A percentile compares a stretch with the other conserved stretches of the same genome.
Conservation (phyloP, 768 basidiomycete genomes). For the Gloeopeniophorella convolvens region DNA sequence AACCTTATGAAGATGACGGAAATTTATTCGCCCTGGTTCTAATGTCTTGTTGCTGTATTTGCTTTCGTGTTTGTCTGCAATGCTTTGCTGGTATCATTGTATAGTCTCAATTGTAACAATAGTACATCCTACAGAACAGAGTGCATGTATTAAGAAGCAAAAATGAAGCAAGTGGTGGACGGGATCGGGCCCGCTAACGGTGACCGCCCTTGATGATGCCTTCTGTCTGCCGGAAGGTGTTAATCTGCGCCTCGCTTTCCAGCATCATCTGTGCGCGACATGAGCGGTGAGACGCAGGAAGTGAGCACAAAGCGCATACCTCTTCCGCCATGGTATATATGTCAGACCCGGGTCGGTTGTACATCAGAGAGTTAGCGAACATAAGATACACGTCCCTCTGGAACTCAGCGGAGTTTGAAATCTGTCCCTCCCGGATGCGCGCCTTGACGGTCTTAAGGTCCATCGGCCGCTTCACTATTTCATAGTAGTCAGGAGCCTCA, state of each 20-base stretch:
- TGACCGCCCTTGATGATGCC: constrained; percentile 35
- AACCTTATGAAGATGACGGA: constrained; percentile 84
- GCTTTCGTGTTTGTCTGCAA: constrained; percentile 9
- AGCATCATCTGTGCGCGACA: constrained; percentile 58
- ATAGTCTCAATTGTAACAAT: constrained; percentile 6
- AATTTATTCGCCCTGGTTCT: constrained; percentile 84
- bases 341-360: constrained; percentile 80
- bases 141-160: not conserved
- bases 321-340: constrained; percentile 90
- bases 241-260: constrained; percentile 61
- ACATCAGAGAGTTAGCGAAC: constrained; percentile 98
- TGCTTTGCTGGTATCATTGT: constrained; percentile 9
- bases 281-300: not conserved
- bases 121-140: constrained; percentile 15
- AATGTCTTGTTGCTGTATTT: constrained; percentile 18
- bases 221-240: constrained; percentile 70
- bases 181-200: constrained; percentile 4
- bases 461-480: constrained; percentile 92
- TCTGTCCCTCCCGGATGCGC: constrained; percentile 77
- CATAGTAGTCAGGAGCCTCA: constrained; percentile 88
- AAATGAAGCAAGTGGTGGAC: not conserved
- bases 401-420: constrained; percentile 78
- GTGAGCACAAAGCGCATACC: constrained; percentile 38
- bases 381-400: constrained; percentile 87
- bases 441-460: constrained; percentile 90